Evolutionary conservation across 108 stramenopile genomes (phyloP).

Genomic region (Nitzschia sp.): DNA sequence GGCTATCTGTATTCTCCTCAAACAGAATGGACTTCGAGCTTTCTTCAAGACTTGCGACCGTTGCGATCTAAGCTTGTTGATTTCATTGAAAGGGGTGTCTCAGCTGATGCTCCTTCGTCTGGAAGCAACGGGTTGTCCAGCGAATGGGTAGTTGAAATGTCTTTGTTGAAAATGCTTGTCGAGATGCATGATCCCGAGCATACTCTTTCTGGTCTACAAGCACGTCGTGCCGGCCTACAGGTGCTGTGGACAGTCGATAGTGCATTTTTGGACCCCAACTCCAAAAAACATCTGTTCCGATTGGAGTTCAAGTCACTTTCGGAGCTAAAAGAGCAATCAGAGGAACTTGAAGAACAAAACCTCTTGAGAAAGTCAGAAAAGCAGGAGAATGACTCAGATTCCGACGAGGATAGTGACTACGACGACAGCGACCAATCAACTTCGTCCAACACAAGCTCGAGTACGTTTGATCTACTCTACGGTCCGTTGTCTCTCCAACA

Average conservation of each 20-base stretch:
- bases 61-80: conserved; percentile 14
- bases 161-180: conserved; percentile 43
- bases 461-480: conserved; percentile 5
- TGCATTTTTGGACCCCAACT: conserved; percentile 10
- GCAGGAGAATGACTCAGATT: neutral
- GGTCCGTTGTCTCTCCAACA: neutral
- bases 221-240: conserved; percentile 1
- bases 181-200: conserved; percentile 40
- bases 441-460: neutral
- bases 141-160: conserved; percentile 55
- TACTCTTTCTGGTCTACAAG: conserved; percentile 32
- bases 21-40: conserved; percentile 11
- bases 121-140: conserved; percentile 9
- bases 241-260: conserved; percentile 35
- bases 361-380: neutral
- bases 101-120: conserved; percentile 5
- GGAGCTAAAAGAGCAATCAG: conserved; percentile 18
- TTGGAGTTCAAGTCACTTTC: conserved; percentile 22
- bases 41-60: conserved; percentile 19
- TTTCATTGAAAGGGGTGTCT: conserved; percentile 16
- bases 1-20: conserved; percentile 25
- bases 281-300: conserved; percentile 5
- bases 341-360: conserved; percentile 9
- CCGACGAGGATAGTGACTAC: neutral
- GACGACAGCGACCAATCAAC: conserved; percentile 1